phyloP scores from a whole-genome alignment of 2,329 filamentous ascomycete genomes.

The Huntiella bhutanensis region DNA sequence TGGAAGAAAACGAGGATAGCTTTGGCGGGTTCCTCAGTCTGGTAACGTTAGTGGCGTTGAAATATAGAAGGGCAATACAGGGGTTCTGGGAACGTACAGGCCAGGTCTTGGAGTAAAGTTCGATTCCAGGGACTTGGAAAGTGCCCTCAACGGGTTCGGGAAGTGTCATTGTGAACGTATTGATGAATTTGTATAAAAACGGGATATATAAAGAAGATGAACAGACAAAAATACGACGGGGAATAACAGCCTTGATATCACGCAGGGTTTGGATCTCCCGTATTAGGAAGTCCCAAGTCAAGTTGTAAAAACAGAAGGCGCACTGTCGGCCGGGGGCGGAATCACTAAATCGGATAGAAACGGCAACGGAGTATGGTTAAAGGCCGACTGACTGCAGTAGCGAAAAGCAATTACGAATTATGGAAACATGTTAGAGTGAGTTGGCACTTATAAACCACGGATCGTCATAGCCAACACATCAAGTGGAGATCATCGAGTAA shows the following conservation, averaged over 20 bases:
- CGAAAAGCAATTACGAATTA: too few relatives aligned
- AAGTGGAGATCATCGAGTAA: too few relatives aligned
- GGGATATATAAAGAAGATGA: background rate
- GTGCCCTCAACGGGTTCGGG: constrained; percentile 25
- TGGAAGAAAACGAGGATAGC: constrained; percentile 71
- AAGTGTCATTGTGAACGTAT: constrained; percentile 13
- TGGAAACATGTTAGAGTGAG: too few relatives aligned
- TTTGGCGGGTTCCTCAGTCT: constrained; percentile 37
- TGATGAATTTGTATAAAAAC: background rate
- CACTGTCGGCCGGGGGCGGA: too few relatives aligned
- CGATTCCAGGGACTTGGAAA: constrained; percentile 25
- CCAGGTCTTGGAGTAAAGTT: constrained; percentile 39
- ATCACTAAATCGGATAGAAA: too few relatives aligned
- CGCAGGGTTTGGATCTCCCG: too few relatives aligned
- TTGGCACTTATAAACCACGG: too few relatives aligned
- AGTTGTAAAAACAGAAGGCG: too few relatives aligned
- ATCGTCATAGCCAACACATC: too few relatives aligned
- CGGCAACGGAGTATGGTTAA: too few relatives aligned
- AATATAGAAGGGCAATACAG: background rate
- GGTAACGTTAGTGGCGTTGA: background rate
- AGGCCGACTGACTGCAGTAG: too few relatives aligned
- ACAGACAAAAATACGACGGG: background rate
- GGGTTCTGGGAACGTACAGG: constrained; percentile 26
- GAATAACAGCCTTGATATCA: background rate
- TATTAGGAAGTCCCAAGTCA: too few relatives aligned